Evolutionary conservation across 768 basidiomycete genomes (phyloP).

Genomic region (Rhodotorula kratochvilovae): DNA sequence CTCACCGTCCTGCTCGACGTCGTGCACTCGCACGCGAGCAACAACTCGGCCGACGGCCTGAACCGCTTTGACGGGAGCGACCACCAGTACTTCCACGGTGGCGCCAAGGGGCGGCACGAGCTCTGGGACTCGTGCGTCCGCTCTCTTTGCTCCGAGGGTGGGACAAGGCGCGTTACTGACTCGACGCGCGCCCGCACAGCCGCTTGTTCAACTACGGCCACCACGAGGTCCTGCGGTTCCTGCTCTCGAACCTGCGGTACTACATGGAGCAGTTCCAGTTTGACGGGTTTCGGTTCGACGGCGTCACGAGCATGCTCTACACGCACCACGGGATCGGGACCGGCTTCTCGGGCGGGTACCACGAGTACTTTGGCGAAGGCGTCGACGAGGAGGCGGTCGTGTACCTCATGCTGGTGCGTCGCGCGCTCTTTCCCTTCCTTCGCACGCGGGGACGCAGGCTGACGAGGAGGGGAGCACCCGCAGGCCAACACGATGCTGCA

Average conservation of each 20-base stretch:
- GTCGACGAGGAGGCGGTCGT: slow-evolving; percentile 85
- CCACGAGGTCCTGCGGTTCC: slow-evolving; percentile 90
- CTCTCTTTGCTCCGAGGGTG: background rate
- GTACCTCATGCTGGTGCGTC: slow-evolving; percentile 84
- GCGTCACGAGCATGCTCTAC: slow-evolving; percentile 99
- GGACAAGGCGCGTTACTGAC: background rate
- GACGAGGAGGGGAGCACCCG: background rate
- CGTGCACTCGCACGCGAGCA: slow-evolving; percentile 97
- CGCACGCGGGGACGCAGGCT: background rate
- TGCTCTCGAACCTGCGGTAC: slow-evolving; percentile 89
- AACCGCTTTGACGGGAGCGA: slow-evolving; percentile 97
- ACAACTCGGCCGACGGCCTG: slow-evolving; percentile 91
- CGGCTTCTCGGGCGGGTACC: slow-evolving; percentile 95
- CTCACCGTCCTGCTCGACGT: slow-evolving; percentile 90
- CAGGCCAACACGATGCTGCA: slow-evolving; percentile 92
- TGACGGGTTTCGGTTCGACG: slow-evolving; percentile 97
- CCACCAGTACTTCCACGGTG: slow-evolving; percentile 94
- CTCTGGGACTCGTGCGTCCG: slow-evolving; percentile 74
- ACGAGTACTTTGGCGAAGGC: slow-evolving; percentile 87
- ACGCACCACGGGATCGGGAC: slow-evolving; percentile 94
- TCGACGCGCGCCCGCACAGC: slow-evolving; percentile 45
- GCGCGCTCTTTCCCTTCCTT: background rate
- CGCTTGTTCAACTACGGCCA: slow-evolving; percentile 92
- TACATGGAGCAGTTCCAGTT: slow-evolving; percentile 93
- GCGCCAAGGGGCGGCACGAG: slow-evolving; percentile 81